Percentiles rank a stretch among this genome's conserved stretches.
Conservation (phyloP, 192 early-diverging fungal genomes). For the Backusella westeae region DNA sequence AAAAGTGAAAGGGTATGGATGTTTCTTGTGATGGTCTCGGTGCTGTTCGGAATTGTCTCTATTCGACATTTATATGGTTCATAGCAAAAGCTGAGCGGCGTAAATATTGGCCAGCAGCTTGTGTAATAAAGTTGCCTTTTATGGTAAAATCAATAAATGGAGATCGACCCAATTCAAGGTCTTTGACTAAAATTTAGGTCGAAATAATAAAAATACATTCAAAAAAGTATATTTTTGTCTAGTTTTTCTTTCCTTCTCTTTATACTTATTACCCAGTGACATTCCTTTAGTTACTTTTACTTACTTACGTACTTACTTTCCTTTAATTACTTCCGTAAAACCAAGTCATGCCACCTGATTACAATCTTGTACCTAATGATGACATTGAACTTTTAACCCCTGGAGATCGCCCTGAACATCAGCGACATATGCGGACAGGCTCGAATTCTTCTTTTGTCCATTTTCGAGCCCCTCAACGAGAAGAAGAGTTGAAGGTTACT, state of each 20-base stretch:
- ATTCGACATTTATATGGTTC: not conserved
- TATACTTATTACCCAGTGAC: not conserved
- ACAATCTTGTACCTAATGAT: not conserved
- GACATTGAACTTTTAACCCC: constrained; percentile 5
- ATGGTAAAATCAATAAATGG: not conserved
- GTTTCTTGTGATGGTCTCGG: constrained; percentile 17
- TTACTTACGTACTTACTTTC: not conserved
- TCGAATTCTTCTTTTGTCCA: constrained; percentile 19
- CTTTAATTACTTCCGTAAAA: constrained; percentile 5
- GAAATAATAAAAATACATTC: not conserved
- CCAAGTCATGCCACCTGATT: not conserved
- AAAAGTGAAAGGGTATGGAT: constrained; percentile 26
- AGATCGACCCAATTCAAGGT: not conserved
- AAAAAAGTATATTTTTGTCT: not conserved
- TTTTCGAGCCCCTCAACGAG: constrained; percentile 12
- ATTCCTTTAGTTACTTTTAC: not conserved
- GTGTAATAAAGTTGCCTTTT: not conserved
- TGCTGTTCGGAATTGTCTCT: constrained; percentile 12
- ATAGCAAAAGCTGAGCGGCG: not conserved
- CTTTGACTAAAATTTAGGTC: not conserved
- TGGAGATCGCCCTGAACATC: not conserved
- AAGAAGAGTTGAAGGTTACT: not conserved
- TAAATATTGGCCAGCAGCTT: not conserved
- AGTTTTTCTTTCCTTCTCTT: not conserved
- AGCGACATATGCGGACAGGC: not conserved